Base-by-base conservation (phyloP, 2,329 filamentous ascomycete genomes). In the Aspergillus sojae region DNA sequence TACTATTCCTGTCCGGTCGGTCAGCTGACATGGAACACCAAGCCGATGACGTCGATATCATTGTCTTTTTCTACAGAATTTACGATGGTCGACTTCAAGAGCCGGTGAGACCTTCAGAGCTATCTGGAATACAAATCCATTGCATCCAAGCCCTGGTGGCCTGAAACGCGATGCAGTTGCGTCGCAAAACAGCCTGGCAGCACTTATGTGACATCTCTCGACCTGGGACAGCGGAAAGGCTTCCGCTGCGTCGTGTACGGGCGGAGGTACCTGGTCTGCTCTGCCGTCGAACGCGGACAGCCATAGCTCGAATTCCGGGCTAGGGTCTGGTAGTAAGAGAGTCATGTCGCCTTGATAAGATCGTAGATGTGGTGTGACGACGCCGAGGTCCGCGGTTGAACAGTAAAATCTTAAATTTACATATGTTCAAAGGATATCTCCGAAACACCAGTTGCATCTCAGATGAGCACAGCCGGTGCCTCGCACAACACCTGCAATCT, bases 391-490 rank as follows among this genome's bases (percentile, higher is more conserved):
- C 21, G 28, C 26, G 48, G n/a, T 30, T 34, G 21, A 54, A 21
- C 52, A 4, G n/a, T 4, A 6, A 36, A 54, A 12, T 23, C 3
- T 34, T 12, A 14, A 19, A 36, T 5, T 19, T 34, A 16, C 32
- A 23, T 34, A 12, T 10, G 28, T 14, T 21, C 30, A 30, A 11
- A 10, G 10, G 23, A 7, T 19, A 26, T 55, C 30, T n/a, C 19
- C 19, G 52, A 12, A 34, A 53, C 28, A 53, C 52, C n/a, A 30
- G 19, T 16, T 55, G 32, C 52, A 39, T 21, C 36, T 39, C 52
- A 52, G 26, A 52, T 5, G 52, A 55, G 32, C 32, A 57, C 50
- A 57, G 54, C 56, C 57, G 14, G 23, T 50, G 46, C 50, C 12
- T 43, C 32, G 46, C 23, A 53, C 57, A 30, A 41, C 30, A 46